Evolutionary conservation across 2,329 filamentous ascomycete species (phyloP).

Genomic region (Phialocephala sp.): DNA sequence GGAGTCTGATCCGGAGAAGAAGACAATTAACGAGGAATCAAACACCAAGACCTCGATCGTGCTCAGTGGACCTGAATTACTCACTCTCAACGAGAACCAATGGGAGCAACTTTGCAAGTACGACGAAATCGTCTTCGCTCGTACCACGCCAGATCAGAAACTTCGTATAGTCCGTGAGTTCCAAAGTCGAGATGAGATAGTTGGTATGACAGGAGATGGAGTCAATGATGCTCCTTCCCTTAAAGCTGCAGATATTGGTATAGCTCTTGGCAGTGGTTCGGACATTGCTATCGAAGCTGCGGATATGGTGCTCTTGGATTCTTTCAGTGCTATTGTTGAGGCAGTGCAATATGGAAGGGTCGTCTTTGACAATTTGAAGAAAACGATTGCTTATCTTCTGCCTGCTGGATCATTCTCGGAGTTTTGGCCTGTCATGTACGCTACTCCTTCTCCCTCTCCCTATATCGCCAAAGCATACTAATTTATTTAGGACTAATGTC

Average conservation of each 20-base stretch:
- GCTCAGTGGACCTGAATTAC: conserved; percentile 69
- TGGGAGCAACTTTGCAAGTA: conserved; percentile 71
- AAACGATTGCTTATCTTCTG: conserved; percentile 65
- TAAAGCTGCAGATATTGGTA: conserved; percentile 69
- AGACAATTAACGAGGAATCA: conserved; percentile 11
- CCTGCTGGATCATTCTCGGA: conserved; percentile 66
- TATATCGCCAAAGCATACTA: neutral
- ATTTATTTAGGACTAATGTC: conserved; percentile 53
- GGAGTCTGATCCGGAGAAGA: conserved; percentile 26
- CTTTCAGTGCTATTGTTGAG: conserved; percentile 73
- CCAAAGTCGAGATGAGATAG: conserved; percentile 62
- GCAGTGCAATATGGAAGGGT: conserved; percentile 75
- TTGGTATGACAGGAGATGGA: conserved; percentile 58
- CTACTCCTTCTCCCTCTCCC: neutral
- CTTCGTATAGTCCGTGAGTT: conserved; percentile 80
- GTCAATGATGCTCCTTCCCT: conserved; percentile 59
- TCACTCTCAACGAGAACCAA: conserved; percentile 68
- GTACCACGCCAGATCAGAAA: conserved; percentile 80
- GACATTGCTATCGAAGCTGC: conserved; percentile 67
- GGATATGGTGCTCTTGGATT: conserved; percentile 69
- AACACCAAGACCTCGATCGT: conserved; percentile 56
- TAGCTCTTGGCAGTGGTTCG: conserved; percentile 61
- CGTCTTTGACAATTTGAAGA: conserved; percentile 82
- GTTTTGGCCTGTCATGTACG: conserved; percentile 61
- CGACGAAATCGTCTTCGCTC: conserved; percentile 75